A percentile compares a stretch with the other conserved stretches of the same genome.
Conservation (phyloP, 2,329 filamentous ascomycete species). For the Parastagonospora nodorum region DNA sequence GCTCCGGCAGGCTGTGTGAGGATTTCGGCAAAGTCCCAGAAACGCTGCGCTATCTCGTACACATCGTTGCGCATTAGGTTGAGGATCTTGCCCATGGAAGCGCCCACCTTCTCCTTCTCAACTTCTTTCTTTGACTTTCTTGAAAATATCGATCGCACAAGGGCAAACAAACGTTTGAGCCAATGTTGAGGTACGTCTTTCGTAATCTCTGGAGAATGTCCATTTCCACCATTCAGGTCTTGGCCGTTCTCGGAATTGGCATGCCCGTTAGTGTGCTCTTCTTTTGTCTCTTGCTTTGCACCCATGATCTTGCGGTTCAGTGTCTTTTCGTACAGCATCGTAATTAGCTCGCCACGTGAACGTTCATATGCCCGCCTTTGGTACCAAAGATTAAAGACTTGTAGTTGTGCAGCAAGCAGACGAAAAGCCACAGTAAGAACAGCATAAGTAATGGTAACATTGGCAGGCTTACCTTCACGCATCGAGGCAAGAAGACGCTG, state of each 20-base stretch:
- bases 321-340: conserved; percentile 81
- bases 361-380: conserved; percentile 83
- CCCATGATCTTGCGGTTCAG: conserved; percentile 64
- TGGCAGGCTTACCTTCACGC: conserved; percentile 57
- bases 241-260: conserved; percentile 17
- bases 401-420: conserved; percentile 66
- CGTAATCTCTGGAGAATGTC: conserved; percentile 7
- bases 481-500: conserved; percentile 73
- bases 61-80: conserved; percentile 84
- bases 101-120: conserved; percentile 58
- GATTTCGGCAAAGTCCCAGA: conserved; percentile 84
- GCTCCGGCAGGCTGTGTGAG: conserved; percentile 77
- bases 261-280: conserved; percentile 27
- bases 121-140: conserved; percentile 34
- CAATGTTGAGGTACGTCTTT: conserved; percentile 3
- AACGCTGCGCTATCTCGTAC: conserved; percentile 79
- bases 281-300: conserved; percentile 36
- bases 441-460: conserved; percentile 69
- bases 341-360: conserved; percentile 83
- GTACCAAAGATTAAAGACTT: conserved; percentile 78
- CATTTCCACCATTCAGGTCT: conserved; percentile 18
- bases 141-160: conserved; percentile 19
- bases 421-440: conserved; percentile 65
- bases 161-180: conserved; percentile 11
- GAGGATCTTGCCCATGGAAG: conserved; percentile 87